These are phyloP conservation scores for Glycyrrhiza uralensis DNA, from an alignment of 306 rosid genomes.

Conservation along the genomic window DNA sequence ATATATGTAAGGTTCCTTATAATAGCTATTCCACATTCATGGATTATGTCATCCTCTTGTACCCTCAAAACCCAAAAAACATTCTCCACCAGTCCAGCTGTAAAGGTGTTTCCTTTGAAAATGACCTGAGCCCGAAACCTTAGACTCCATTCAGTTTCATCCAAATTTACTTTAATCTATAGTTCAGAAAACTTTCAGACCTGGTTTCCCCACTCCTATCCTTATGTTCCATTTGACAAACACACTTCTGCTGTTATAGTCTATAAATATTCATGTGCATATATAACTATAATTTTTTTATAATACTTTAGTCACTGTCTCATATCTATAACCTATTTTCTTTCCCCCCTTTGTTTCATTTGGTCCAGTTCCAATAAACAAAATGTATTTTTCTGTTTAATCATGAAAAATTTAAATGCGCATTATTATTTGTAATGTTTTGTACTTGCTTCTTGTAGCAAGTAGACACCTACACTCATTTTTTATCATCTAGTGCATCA, in stretches of 20 bases:
- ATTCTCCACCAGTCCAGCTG: constrained; percentile 31
- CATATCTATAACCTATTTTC: background rate
- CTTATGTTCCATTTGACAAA: constrained; percentile 16
- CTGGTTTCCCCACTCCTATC: constrained; percentile 13
- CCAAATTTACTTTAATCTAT: constrained; percentile 27
- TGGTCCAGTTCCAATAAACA: background rate
- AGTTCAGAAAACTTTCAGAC: constrained; percentile 22
- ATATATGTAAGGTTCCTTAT: constrained; percentile 7
- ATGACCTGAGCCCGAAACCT: constrained; percentile 35
- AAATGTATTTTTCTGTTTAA: background rate
- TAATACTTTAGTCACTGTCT: background rate
- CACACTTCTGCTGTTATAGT: constrained; percentile 17
- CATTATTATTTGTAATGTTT: too few relatives aligned
- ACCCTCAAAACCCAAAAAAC: background rate
- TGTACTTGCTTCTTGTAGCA: constrained; percentile 4
- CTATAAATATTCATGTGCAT: constrained; percentile 8
- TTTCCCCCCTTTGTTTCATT: background rate
- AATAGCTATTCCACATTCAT: background rate
- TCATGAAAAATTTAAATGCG: background rate
- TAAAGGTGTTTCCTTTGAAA: constrained; percentile 33
- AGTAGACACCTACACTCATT: background rate
- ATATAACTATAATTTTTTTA: constrained; percentile 2
- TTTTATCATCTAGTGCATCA: constrained; percentile 6
- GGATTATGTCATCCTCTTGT: constrained; percentile 28
- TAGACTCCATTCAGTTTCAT: constrained; percentile 25